phyloP scores from a whole-genome alignment of 2,329 filamentous ascomycete genomes.

The Curvularia sp. region DNA sequence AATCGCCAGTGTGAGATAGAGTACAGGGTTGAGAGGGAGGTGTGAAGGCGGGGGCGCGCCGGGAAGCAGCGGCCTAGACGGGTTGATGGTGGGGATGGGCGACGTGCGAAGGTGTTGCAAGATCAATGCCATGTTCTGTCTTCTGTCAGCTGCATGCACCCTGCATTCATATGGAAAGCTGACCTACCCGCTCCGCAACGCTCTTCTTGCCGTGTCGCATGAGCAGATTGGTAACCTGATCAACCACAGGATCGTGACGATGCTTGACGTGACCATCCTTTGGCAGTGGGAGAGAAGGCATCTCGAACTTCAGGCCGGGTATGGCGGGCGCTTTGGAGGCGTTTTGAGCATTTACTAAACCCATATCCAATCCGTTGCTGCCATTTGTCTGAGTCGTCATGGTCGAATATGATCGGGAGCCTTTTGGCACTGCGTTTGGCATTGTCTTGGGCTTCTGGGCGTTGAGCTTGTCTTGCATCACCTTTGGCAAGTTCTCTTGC shows the following conservation, averaged over 20 bases:
- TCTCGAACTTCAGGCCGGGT: conserved; percentile 76
- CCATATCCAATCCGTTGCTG: conserved; percentile 35
- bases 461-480: conserved; percentile 68
- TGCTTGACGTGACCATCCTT: conserved; percentile 71
- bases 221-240: conserved; percentile 86
- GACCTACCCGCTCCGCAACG: conserved; percentile 80
- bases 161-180: neutral
- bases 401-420: conserved; percentile 66
- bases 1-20: conserved; percentile 88
- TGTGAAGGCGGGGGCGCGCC: conserved; percentile 77
- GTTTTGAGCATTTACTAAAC: conserved; percentile 38
- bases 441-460: conserved; percentile 51
- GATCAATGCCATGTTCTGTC: conserved; percentile 81
- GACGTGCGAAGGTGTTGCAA: conserved; percentile 84
- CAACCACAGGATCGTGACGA: conserved; percentile 83
- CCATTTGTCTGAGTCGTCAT: conserved; percentile 36
- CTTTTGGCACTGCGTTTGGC: conserved; percentile 47
- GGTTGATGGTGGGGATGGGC: conserved; percentile 76
- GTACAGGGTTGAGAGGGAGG: conserved; percentile 85
- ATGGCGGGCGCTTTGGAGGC: conserved; percentile 27
- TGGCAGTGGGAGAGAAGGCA: conserved; percentile 72
- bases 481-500: conserved; percentile 68
- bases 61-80: conserved; percentile 73
- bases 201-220: conserved; percentile 93
- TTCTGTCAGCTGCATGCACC: conserved; percentile 3